phyloP scores from a whole-genome alignment of 225 moss, liverwort and hornwort species.

The Bryoerythrophyllum caledonicum region DNA sequence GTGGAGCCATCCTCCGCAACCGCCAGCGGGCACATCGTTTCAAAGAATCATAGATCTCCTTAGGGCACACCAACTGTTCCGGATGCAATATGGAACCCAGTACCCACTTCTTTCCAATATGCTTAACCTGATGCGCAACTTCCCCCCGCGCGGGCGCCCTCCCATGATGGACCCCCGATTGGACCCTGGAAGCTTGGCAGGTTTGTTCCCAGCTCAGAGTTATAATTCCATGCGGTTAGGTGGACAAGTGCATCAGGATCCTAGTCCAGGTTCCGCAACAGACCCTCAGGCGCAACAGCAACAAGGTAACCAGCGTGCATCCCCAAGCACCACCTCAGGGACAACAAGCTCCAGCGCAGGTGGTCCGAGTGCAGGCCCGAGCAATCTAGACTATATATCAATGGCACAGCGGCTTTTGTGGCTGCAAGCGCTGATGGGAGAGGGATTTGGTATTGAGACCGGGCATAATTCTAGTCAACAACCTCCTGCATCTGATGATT shows the following conservation, averaged over 20 bases:
- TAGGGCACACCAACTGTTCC: slow-evolving; percentile 25
- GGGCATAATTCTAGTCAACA: slow-evolving; percentile 8
- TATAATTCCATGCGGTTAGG: slow-evolving; percentile 4
- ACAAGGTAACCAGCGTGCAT: neutral
- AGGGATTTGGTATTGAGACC: neutral
- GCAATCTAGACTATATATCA: neutral
- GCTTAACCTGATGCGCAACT: slow-evolving; percentile 26
- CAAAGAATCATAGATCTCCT: slow-evolving; percentile 21
- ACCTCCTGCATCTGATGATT: neutral
- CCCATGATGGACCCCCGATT: slow-evolving; percentile 11
- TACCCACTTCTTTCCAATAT: slow-evolving; percentile 23
- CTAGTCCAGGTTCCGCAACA: neutral
- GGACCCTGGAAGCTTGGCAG: slow-evolving; percentile 14
- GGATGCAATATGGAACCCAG: slow-evolving; percentile 7
- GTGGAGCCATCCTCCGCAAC: slow-evolving; percentile 17
- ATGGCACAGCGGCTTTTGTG: slow-evolving; percentile 17
- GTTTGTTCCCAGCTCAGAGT: slow-evolving; percentile 5
- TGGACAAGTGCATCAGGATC: slow-evolving; percentile 1
- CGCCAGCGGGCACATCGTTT: neutral
- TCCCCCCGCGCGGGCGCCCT: slow-evolving; percentile 1
- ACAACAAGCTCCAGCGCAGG: neutral
- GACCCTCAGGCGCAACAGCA: slow-evolving; percentile 5
- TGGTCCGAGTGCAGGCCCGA: neutral
- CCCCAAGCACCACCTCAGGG: neutral
- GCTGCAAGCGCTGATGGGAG: slow-evolving; percentile 27